Base-by-base conservation (phyloP, 345 rosid species). In the Diplotaxis tenuifolia region DNA sequence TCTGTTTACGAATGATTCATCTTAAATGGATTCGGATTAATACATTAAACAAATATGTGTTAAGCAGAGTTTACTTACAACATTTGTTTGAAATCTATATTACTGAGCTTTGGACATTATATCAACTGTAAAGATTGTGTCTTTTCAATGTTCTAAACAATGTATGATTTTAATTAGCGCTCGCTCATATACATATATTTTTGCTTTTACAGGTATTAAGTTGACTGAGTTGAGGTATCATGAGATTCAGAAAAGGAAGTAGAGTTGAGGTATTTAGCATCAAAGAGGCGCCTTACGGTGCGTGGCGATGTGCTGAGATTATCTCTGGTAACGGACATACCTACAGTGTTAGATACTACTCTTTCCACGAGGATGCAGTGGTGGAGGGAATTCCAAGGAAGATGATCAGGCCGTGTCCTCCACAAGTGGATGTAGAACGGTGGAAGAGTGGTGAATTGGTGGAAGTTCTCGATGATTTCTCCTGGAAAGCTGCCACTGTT, bases 241-340 rank as follows among this genome's bases (percentile, higher is more conserved):
- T 88, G 95, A 86, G 87, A 80, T 84, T 88, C 82, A 87, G 70
- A 68, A 88, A 83, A 79, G 93, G 96, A 11, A 82, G 75, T 40
- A 82, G 72, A 65, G 91, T 92, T 56, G 98, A 92, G 86, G 87
- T 90, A 0, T 79, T 84, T 58, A 85, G 82, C 81, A 81, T 47
- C 74, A 73, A 83, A 18, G 88, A 84, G 73, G 83, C 73, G 9
- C 75, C 87, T 11, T 77, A 80, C 9, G 94, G 91, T 34, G 84
- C 82, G 0, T 92, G 95, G 98, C 80, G 68, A 15, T 80, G 81
- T 60, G 92, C 88, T 2, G 91, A 86, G 75, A 81, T 92, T 50
- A 59, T 84, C 5, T 81, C 88, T 14, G 88, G 93, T 18, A 85
- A 87, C 78, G 96, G 93, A 23, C 93, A 70, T 65, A 87, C 80